phyloP scores from a whole-genome alignment of 1,284 basidiomycete species.

The Malassezia psittaci region DNA sequence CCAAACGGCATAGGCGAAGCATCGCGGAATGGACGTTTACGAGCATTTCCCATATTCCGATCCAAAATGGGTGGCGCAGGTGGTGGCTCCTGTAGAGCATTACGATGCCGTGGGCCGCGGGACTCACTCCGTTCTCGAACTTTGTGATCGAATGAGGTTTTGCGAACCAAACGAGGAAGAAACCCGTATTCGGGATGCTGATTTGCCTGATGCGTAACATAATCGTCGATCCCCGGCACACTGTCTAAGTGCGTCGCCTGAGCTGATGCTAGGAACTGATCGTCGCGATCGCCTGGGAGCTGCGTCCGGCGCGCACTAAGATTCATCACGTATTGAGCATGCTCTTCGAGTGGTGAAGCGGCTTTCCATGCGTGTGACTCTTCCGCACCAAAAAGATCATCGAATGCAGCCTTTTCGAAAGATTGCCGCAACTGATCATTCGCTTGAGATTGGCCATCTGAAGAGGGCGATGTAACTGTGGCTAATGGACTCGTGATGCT shows the following conservation, averaged over 20 bases:
- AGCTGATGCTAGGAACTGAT: constrained; percentile 21
- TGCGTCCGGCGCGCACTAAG: constrained; percentile 13
- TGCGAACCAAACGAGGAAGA: constrained; percentile 42
- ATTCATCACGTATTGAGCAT: constrained; percentile 13
- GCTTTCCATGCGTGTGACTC: constrained; percentile 11
- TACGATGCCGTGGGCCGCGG: constrained; percentile 22
- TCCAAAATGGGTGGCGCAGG: too few relatives aligned
- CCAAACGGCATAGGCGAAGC: constrained; percentile 34
- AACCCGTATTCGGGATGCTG: constrained; percentile 47
- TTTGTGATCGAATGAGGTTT: constrained; percentile 47
- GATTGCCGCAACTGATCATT: constrained; percentile 27
- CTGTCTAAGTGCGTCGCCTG: constrained; percentile 31
- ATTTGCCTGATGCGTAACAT: constrained; percentile 38
- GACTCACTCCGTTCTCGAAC: constrained; percentile 41
- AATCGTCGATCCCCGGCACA: constrained; percentile 44
- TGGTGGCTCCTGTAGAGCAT: not conserved
- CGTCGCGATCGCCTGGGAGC: constrained; percentile 32
- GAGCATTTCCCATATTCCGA: not conserved
- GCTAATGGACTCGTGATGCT: too few relatives aligned
- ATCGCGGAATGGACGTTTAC: constrained; percentile 38
- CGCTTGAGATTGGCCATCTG: not conserved
- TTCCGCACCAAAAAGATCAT: constrained; percentile 31
- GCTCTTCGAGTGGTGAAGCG: constrained; percentile 6
- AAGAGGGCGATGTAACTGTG: too few relatives aligned
- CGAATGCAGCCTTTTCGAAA: constrained; percentile 33